Conservation (phyloP, 495 filamentous ascomycete species). For the Xylaria flabelliformis region DNA sequence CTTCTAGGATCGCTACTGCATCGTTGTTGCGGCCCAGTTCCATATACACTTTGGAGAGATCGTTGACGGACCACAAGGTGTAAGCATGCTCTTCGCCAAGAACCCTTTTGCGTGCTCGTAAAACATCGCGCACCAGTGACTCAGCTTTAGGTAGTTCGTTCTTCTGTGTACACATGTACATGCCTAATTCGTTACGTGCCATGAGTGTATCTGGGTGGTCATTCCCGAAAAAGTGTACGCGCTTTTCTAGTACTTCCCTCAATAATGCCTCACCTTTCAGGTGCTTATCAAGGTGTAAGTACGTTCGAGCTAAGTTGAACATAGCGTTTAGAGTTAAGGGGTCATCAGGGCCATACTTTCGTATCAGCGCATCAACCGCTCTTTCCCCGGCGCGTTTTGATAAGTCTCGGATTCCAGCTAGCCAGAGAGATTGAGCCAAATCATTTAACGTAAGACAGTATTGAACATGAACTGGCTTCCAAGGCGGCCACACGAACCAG, state of each 20-base stretch:
- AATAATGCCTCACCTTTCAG: conserved; percentile 27
- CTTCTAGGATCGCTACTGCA: conserved; percentile 37
- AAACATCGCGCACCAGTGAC: conserved; percentile 31
- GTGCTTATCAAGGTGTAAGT: conserved; percentile 31
- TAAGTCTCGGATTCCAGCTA: conserved; percentile 17
- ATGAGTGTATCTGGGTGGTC: conserved; percentile 36
- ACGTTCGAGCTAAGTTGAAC: conserved; percentile 38
- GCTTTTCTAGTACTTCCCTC: conserved; percentile 26
- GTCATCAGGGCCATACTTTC: conserved; percentile 30
- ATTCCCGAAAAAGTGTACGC: conserved; percentile 30
- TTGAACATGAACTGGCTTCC: conserved; percentile 18
- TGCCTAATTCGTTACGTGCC: conserved; percentile 36
- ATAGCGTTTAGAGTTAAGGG: conserved; percentile 35
- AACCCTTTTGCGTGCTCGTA: conserved; percentile 34
- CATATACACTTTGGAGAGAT: conserved; percentile 45
- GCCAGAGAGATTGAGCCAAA: conserved; percentile 16
- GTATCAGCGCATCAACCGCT: conserved; percentile 30
- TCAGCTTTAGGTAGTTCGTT: conserved; percentile 30
- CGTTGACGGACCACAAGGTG: conserved; percentile 45
- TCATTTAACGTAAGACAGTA: conserved; percentile 17
- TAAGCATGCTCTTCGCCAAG: conserved; percentile 46
- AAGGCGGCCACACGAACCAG: conserved; percentile 22
- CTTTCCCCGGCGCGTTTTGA: conserved; percentile 30
- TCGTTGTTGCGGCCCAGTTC: conserved; percentile 35
- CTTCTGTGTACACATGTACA: conserved; percentile 30